phyloP scores from a whole-genome alignment of 2,329 filamentous ascomycete genomes.

The Botrytis elliptica region DNA sequence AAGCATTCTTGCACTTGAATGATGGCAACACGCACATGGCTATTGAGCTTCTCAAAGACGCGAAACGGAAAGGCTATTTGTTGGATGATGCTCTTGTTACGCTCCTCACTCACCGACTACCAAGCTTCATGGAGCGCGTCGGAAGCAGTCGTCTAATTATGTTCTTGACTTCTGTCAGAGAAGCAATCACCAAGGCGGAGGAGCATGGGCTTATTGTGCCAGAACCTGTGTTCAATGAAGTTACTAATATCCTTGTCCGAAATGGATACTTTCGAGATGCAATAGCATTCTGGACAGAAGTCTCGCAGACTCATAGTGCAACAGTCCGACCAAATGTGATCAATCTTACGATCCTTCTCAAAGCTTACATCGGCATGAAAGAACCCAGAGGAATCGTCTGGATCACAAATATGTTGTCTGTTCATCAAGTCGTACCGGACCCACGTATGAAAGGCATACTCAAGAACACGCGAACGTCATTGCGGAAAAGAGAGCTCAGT shows the following conservation, averaged over 20 bases:
- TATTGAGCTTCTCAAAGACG: conserved; percentile 30
- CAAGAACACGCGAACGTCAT: conserved; percentile 19
- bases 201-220: conserved; percentile 30
- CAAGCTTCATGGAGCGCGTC: conserved; percentile 16
- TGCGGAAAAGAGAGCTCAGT: neutral
- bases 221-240: conserved; percentile 32
- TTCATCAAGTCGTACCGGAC: conserved; percentile 33
- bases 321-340: conserved; percentile 25
- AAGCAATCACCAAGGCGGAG: conserved; percentile 29
- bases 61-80: conserved; percentile 27
- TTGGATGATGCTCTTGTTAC: conserved; percentile 27
- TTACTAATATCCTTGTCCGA: conserved; percentile 32
- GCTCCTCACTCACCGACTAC: conserved; percentile 34
- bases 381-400: conserved; percentile 34
- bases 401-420: conserved; percentile 30
- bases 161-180: conserved; percentile 18
- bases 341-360: conserved; percentile 35
- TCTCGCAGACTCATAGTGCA: conserved; percentile 28
- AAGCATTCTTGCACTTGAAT: conserved; percentile 30
- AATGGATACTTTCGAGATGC: conserved; percentile 27
- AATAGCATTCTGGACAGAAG: conserved; percentile 35
- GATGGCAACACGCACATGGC: conserved; percentile 23
- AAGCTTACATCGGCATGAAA: conserved; percentile 32
- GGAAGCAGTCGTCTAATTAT: conserved; percentile 14
- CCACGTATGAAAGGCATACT: conserved; percentile 26